Conservation (phyloP, 108 stramenopile species). For the Cyclotella sp. region DNA sequence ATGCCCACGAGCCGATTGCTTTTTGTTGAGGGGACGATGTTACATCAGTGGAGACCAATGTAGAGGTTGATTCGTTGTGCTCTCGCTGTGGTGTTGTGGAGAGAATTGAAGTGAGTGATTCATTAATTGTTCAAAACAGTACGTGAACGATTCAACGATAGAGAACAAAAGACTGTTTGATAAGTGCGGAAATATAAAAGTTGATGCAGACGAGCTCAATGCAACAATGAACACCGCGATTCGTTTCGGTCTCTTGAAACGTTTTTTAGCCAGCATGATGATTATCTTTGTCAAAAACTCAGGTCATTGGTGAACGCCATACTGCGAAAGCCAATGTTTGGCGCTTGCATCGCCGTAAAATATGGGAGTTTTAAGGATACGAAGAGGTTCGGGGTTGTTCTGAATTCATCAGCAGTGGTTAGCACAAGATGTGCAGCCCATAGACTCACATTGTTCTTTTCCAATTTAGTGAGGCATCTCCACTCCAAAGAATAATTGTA, state of each 20-base stretch:
- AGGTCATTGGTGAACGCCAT: too few relatives aligned
- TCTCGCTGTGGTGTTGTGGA: background rate
- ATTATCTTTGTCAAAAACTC: too few relatives aligned
- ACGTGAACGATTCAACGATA: too few relatives aligned
- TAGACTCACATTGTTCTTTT: background rate
- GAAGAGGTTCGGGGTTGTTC: background rate
- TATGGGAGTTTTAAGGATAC: background rate
- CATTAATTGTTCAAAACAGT: too few relatives aligned
- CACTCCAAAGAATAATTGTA: slow-evolving; percentile 19
- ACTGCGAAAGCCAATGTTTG: too few relatives aligned
- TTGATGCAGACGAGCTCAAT: too few relatives aligned
- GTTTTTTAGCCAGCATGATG: too few relatives aligned
- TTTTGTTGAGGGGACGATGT: background rate
- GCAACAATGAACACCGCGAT: too few relatives aligned
- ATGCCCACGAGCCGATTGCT: slow-evolving; percentile 2
- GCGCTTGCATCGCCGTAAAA: too few relatives aligned
- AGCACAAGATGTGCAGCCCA: background rate
- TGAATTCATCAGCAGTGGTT: background rate
- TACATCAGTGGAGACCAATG: background rate
- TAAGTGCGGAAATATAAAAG: too few relatives aligned
- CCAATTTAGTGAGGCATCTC: background rate
- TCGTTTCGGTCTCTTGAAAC: too few relatives aligned
- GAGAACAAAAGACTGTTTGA: too few relatives aligned
- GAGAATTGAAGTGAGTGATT: background rate
- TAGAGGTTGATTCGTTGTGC: background rate